Percentiles rank a stretch among this genome's conserved stretches.
Conservation (phyloP, 345 rosid species). For the Luvunga scandens region DNA sequence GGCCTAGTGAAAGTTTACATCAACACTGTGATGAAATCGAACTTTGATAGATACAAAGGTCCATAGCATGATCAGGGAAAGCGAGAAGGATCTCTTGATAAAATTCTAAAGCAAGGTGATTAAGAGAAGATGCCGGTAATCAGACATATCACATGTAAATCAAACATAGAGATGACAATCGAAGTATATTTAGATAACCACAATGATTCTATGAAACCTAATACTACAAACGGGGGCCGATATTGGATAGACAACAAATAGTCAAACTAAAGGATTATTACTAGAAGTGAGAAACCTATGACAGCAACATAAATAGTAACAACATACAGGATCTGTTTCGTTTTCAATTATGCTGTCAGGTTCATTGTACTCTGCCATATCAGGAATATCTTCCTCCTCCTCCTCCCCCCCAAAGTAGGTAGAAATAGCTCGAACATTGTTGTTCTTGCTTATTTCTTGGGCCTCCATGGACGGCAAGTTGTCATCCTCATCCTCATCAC, state of each 20-base stretch:
- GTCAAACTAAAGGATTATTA: background rate
- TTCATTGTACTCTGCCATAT: conserved; percentile 88
- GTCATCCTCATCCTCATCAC: conserved; percentile 78
- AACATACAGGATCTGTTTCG: conserved; percentile 72
- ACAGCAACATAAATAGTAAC: background rate
- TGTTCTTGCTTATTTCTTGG: conserved; percentile 56
- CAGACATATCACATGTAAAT: background rate
- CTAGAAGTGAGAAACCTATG: background rate
- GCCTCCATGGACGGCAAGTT: conserved; percentile 90
- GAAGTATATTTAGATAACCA: background rate
- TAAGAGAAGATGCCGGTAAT: background rate
- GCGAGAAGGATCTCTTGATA: background rate
- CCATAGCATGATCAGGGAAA: background rate
- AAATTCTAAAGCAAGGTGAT: background rate
- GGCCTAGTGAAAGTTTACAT: background rate
- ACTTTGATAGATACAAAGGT: background rate
- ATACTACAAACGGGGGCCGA: background rate
- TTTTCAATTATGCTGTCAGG: conserved; percentile 48
- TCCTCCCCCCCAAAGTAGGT: conserved; percentile 80
- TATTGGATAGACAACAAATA: background rate
- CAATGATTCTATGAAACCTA: background rate
- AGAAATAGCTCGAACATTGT: conserved; percentile 60
- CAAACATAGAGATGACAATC: background rate
- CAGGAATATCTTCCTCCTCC: conserved; percentile 94
- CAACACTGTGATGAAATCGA: background rate